Percentiles rank a stretch among this genome's conserved stretches.
phyloP scores from a whole-genome alignment of 1,139 yeast genomes.

The Schwanniomyces etchellsii region DNA sequence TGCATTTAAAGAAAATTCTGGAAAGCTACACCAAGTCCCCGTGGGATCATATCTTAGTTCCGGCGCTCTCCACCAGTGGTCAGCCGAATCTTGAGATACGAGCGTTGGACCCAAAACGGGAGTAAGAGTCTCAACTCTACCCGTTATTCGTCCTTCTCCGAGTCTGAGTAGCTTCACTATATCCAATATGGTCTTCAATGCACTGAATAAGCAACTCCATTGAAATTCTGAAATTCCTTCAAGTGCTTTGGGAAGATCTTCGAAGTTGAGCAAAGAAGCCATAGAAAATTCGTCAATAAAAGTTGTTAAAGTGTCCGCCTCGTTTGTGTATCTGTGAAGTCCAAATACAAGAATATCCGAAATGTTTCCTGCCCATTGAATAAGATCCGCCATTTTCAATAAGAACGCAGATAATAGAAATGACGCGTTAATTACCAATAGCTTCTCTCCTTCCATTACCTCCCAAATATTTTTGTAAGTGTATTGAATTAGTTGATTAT shows the following conservation, averaged over 20 bases:
- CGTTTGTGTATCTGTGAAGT: neutral
- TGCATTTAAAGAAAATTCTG: constrained; percentile 21
- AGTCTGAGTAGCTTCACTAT: neutral
- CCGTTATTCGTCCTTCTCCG: neutral
- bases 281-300: too few relatives aligned
- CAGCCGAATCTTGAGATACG: neutral
- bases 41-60: constrained; percentile 13
- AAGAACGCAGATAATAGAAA: constrained; percentile 21
- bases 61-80: neutral
- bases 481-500: constrained; percentile 6
- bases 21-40: constrained; percentile 40
- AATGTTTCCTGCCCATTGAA: constrained; percentile 9
- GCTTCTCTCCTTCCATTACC: constrained; percentile 9
- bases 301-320: too few relatives aligned
- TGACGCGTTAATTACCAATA: constrained; percentile 25
- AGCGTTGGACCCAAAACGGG: neutral
- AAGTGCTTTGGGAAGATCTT: constrained; percentile 12
- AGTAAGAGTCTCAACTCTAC: neutral
- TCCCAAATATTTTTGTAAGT: constrained; percentile 6
- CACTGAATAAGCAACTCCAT: constrained; percentile 14
- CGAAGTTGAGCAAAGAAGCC: constrained; percentile 2
- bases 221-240: constrained; percentile 12
- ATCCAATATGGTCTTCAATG: neutral
- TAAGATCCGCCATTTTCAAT: constrained; percentile 17
- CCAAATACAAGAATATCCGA: constrained; percentile 9